These are phyloP conservation scores for Neonothopanus nambi DNA, from an alignment of 1,284 basidiomycete genomes.

Conservation along the genomic window DNA sequence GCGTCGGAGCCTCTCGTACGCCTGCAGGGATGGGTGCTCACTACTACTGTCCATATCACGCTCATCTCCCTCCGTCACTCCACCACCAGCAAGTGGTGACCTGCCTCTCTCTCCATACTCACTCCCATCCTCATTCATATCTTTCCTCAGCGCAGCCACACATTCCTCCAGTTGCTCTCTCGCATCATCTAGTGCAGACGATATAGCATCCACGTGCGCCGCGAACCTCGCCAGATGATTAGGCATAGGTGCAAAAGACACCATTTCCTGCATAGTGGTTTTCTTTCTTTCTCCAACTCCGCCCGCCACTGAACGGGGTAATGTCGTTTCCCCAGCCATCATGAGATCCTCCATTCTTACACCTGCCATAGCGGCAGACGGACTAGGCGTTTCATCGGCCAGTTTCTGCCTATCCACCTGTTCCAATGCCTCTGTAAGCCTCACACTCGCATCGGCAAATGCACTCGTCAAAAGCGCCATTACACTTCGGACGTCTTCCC, in stretches of 20 bases:
- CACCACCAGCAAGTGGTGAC: neutral
- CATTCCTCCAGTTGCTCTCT: slow-evolving; percentile 61
- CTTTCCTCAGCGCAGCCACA: slow-evolving; percentile 52
- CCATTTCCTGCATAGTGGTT: slow-evolving; percentile 30
- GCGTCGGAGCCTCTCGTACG: slow-evolving; percentile 14
- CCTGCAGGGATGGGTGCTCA: slow-evolving; percentile 50
- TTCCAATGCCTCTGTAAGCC: slow-evolving; percentile 61
- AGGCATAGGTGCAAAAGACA: slow-evolving; percentile 72
- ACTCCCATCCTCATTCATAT: slow-evolving; percentile 9
- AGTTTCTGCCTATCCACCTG: slow-evolving; percentile 50
- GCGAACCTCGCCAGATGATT: slow-evolving; percentile 66
- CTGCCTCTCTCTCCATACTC: neutral
- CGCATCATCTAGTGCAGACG: slow-evolving; percentile 65
- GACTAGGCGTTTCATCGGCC: slow-evolving; percentile 49
- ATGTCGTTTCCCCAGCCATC: slow-evolving; percentile 6
- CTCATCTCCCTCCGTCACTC: neutral
- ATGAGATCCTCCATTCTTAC: neutral
- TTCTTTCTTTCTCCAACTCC: slow-evolving; percentile 15
- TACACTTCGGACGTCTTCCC: slow-evolving; percentile 77
- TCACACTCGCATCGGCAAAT: slow-evolving; percentile 60
- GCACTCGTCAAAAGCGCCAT: slow-evolving; percentile 67
- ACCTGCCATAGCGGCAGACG: slow-evolving; percentile 22
- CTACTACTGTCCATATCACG: slow-evolving; percentile 19
- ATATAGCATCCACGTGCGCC: slow-evolving; percentile 67
- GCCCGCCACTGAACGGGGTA: no score